These are phyloP conservation scores for Agrostemma githago DNA, from an alignment of 148 eudicot species.

Conservation along the genomic window DNA sequence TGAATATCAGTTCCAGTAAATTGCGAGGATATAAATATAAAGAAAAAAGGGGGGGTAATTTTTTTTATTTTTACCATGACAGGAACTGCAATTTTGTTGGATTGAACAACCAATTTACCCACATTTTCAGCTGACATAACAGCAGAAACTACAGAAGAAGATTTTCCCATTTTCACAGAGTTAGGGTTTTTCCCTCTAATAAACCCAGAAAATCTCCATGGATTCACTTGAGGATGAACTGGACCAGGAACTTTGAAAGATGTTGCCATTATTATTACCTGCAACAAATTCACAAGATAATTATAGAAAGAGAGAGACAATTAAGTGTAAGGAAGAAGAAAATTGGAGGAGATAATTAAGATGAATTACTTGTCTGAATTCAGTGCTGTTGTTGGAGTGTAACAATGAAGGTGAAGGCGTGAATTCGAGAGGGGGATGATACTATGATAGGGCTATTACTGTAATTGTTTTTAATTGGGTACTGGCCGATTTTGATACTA, in stretches of 20 bases:
- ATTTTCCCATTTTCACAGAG: constrained; percentile 14
- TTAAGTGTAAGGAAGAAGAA: too few relatives aligned
- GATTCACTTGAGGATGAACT: constrained; percentile 19
- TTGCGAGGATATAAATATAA: neutral
- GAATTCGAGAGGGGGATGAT: too few relatives aligned
- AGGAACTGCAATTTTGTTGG: constrained; percentile 31
- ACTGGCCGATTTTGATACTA: too few relatives aligned
- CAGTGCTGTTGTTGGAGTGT: too few relatives aligned
- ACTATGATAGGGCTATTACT: too few relatives aligned
- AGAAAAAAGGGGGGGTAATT: neutral
- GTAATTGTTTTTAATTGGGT: too few relatives aligned
- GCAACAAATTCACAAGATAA: constrained; percentile 8
- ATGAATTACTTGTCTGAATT: too few relatives aligned
- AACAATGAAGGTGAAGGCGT: too few relatives aligned
- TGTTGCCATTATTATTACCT: constrained; percentile 31
- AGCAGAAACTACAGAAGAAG: constrained; percentile 10
- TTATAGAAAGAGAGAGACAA: too few relatives aligned
- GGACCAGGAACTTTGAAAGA: constrained; percentile 27
- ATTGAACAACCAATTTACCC: constrained; percentile 23
- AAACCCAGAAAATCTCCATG: constrained; percentile 21
- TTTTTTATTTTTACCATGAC: constrained; percentile 32
- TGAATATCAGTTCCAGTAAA: neutral
- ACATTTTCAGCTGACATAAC: constrained; percentile 25
- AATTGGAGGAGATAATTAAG: too few relatives aligned
- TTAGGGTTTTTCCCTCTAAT: constrained; percentile 11